phyloP scores from a whole-genome alignment of 2,329 filamentous ascomycete genomes.

The Colletotrichum melonis region DNA sequence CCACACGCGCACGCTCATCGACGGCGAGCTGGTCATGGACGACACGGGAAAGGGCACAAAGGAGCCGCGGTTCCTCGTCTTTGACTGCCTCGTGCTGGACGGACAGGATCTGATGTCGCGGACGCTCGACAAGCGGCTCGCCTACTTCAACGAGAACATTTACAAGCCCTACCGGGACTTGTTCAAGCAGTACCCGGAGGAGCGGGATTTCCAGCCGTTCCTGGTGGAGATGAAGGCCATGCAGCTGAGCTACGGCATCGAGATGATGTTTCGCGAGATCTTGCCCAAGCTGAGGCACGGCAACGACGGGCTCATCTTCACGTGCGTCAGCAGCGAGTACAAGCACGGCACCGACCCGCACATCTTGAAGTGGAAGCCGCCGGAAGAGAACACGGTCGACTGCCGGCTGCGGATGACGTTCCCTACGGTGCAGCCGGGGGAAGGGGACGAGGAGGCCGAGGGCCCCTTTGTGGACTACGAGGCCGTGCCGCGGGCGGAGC shows the following conservation, averaged over 20 bases:
- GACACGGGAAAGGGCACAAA: constrained; percentile 73
- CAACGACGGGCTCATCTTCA: constrained; percentile 97
- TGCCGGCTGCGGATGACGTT: constrained; percentile 86
- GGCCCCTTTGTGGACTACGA: constrained; percentile 82
- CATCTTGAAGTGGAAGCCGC: constrained; percentile 98
- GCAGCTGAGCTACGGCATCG: constrained; percentile 87
- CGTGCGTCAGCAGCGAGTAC: constrained; percentile 89
- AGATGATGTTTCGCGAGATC: constrained; percentile 91
- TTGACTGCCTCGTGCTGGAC: constrained; percentile 90
- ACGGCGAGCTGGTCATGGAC: constrained; percentile 94
- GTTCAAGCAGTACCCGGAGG: constrained; percentile 74
- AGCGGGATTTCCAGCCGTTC: constrained; percentile 80
- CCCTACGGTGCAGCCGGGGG: constrained; percentile 74
- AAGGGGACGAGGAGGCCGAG: constrained; percentile 73
- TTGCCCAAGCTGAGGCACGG: constrained; percentile 88
- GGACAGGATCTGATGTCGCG: constrained; percentile 79
- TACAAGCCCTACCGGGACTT: constrained; percentile 76
- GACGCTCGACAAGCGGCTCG: constrained; percentile 88
- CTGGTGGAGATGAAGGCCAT: constrained; percentile 88
- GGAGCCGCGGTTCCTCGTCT: constrained; percentile 88
- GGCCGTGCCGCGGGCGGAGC: constrained; percentile 76
- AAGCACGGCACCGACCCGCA: constrained; percentile 90
- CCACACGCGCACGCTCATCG: constrained; percentile 84
- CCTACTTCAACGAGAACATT: constrained; percentile 83
- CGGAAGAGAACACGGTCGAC: constrained; percentile 94